These are phyloP conservation scores for Alternaria sp. DNA, from an alignment of 2,329 filamentous ascomycete genomes.

Conservation along the genomic window DNA sequence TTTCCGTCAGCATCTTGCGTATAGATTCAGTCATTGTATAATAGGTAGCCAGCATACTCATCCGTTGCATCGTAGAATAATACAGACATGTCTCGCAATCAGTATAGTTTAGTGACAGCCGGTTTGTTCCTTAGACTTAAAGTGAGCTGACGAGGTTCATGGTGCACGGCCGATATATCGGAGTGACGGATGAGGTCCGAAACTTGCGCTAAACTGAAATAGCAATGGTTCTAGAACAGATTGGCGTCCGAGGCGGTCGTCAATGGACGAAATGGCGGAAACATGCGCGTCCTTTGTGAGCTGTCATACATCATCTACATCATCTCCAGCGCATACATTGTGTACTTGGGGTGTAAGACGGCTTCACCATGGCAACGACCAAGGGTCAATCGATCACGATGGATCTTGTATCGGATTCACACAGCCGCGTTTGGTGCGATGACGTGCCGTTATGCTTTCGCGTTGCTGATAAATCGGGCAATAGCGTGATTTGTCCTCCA, in stretches of 20 bases:
- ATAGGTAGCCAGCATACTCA: slow-evolving; percentile 18
- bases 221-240: slow-evolving; percentile 9
- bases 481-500: slow-evolving; percentile 5
- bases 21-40: slow-evolving; percentile 17
- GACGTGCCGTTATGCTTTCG: slow-evolving; percentile 22
- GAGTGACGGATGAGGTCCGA: slow-evolving; percentile 6
- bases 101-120: background rate
- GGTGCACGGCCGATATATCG: slow-evolving; percentile 7
- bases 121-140: background rate
- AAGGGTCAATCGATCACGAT: background rate
- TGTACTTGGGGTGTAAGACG: background rate
- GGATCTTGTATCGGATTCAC: background rate
- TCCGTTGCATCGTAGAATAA: slow-evolving; percentile 12
- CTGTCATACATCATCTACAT: background rate
- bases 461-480: slow-evolving; percentile 42
- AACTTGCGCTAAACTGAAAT: background rate
- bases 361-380: background rate
- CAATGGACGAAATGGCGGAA: slow-evolving; percentile 8
- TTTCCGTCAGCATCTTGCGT: slow-evolving; percentile 7
- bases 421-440: slow-evolving; percentile 14
- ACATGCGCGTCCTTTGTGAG: background rate
- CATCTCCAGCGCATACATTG: background rate
- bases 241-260: background rate
- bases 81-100: background rate
- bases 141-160: background rate